phyloP scores from a whole-genome alignment of 1,139 yeast species.

The Debaryomyces singareniensis region DNA sequence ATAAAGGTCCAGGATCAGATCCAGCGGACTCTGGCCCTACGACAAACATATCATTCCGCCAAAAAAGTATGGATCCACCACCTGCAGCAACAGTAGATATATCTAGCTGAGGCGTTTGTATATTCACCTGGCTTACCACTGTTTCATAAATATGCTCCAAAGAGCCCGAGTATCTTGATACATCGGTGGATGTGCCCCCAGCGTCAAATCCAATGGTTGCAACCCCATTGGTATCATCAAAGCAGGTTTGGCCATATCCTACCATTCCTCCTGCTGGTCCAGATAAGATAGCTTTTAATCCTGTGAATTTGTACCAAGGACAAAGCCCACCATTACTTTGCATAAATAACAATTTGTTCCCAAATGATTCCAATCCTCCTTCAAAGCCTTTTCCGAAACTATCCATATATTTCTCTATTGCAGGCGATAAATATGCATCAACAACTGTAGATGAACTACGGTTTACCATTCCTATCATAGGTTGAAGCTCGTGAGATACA shows the following conservation, averaged over 20 bases:
- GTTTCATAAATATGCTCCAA: constrained; percentile 40
- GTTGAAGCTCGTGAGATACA: constrained; percentile 36
- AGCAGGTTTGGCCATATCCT: constrained; percentile 42
- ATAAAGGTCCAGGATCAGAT: constrained; percentile 43
- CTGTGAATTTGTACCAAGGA: constrained; percentile 44
- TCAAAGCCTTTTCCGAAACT: constrained; percentile 37
- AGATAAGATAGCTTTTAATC: constrained; percentile 40
- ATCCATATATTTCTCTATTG: constrained; percentile 26
- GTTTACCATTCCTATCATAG: constrained; percentile 41
- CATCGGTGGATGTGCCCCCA: constrained; percentile 46
- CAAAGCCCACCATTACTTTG: constrained; percentile 46
- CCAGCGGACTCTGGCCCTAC: constrained; percentile 46
- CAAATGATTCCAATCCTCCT: constrained; percentile 39
- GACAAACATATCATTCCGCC: constrained; percentile 41
- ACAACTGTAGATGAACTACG: constrained; percentile 41
- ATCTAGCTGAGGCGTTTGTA: constrained; percentile 42
- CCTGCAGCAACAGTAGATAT: constrained; percentile 46
- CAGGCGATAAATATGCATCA: constrained; percentile 39
- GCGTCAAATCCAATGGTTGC: constrained; percentile 45
- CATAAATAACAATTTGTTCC: constrained; percentile 39
- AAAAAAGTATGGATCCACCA: constrained; percentile 40
- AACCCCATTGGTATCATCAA: constrained; percentile 18
- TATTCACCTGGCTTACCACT: constrained; percentile 36
- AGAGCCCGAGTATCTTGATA: constrained; percentile 32
- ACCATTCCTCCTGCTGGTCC: constrained; percentile 51